Percentiles rank a stretch among this genome's conserved stretches.
phyloP scores from a whole-genome alignment of 805 yeast species.

The Sugiyamaella marilandica region DNA sequence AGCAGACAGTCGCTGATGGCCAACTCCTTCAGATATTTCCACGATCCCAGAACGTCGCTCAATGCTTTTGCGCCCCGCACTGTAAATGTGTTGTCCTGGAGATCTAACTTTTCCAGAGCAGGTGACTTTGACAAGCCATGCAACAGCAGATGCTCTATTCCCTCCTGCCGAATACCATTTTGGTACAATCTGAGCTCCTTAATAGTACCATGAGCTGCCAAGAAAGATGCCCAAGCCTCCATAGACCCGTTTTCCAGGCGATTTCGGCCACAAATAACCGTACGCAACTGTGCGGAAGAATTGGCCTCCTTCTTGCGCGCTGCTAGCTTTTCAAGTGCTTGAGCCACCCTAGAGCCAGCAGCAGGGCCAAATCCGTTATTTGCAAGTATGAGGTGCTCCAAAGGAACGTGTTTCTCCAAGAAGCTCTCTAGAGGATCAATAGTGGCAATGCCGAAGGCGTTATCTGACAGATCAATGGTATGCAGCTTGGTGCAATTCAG shows the following conservation, averaged over 20 bases:
- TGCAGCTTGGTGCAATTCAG: conserved; percentile 62
- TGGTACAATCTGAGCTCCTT: conserved; percentile 79
- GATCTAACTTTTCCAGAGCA: conserved; percentile 63
- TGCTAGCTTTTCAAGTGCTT: conserved; percentile 70
- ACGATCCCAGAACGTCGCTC: conserved; percentile 53
- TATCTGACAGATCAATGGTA: conserved; percentile 82
- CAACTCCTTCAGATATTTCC: conserved; percentile 70
- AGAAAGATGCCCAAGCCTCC: conserved; percentile 75
- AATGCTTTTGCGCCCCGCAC: conserved; percentile 57
- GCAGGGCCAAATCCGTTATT: conserved; percentile 98
- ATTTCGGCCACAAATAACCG: conserved; percentile 95
- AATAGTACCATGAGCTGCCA: conserved; percentile 71
- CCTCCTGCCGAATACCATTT: conserved; percentile 95
- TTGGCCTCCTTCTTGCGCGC: conserved; percentile 50
- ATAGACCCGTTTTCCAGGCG: conserved; percentile 94
- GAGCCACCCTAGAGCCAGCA: conserved; percentile 93
- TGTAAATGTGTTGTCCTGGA: conserved; percentile 95
- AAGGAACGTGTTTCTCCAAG: conserved; percentile 65
- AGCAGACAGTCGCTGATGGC: conserved; percentile 86
- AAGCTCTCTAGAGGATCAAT: conserved; percentile 83
- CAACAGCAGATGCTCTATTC: conserved; percentile 67
- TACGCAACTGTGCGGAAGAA: conserved; percentile 53
- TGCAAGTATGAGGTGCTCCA: conserved; percentile 82
- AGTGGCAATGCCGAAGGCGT: conserved; percentile 95
- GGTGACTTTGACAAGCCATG: conserved; percentile 65